Evolutionary conservation across 371 early-diverging fungal species (phyloP).

Genomic region (Rhizopus arrhizus): DNA sequence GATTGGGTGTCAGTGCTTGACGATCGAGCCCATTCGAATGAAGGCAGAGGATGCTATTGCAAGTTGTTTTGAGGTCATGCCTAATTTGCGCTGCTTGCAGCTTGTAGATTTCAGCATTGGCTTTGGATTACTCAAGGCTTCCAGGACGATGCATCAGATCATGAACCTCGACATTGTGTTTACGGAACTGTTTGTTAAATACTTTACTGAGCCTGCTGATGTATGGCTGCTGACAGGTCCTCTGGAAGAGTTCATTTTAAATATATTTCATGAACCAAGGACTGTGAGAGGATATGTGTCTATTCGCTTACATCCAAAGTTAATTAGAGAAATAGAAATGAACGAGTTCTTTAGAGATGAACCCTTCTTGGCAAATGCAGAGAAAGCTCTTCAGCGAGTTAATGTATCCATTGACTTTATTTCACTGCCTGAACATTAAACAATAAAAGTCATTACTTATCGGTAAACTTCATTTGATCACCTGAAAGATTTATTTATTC

Average conservation of each 20-base stretch:
- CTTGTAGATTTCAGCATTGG: slow-evolving; percentile 25
- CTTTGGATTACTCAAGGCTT: slow-evolving; percentile 17
- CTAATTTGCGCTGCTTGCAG: background rate
- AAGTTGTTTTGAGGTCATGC: slow-evolving; percentile 18
- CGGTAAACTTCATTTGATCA: too few species aligned
- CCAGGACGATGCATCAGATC: slow-evolving; percentile 4
- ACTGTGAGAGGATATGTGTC: background rate
- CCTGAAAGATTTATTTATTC: too few species aligned
- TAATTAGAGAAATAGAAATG: slow-evolving; percentile 5
- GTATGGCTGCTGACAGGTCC: slow-evolving; percentile 22
- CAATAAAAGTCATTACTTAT: too few species aligned
- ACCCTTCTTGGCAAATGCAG: background rate
- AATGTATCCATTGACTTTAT: background rate
- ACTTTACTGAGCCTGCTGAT: slow-evolving; percentile 14
- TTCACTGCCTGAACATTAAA: background rate
- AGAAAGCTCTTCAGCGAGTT: background rate
- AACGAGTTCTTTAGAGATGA: slow-evolving; percentile 8
- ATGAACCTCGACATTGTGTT: slow-evolving; percentile 15
- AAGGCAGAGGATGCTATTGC: slow-evolving; percentile 26
- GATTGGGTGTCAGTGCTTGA: slow-evolving; percentile 10
- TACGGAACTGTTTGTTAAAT: slow-evolving; percentile 10
- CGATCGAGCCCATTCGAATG: slow-evolving; percentile 20
- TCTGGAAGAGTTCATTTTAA: slow-evolving; percentile 19
- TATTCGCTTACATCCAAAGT: slow-evolving; percentile 10
- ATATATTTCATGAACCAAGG: slow-evolving; percentile 7